Base-by-base conservation (phyloP, 1,284 basidiomycete species). In the Fomitiporia mediterranea region DNA sequence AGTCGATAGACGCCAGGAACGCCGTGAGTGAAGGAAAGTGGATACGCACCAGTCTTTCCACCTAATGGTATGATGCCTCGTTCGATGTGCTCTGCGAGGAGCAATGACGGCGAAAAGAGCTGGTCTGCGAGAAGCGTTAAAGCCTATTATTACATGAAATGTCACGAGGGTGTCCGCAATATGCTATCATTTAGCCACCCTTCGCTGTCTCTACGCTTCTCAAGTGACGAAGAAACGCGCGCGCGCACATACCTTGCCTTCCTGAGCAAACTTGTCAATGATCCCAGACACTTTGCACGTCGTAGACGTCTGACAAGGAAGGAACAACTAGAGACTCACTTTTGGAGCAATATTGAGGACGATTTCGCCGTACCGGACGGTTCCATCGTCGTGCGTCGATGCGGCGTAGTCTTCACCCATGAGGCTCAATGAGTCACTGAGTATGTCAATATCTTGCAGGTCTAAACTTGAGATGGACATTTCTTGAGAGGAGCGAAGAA, bases 61-160 rank as follows among this genome's bases (percentile, higher is more conserved):
- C 58, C 56, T 5, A 77, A 64, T 17, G 70, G 64, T 8, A 88
- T 66, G 4, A 80, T 63, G 1, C 75, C 74, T 51, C 75, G 67
- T 66, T 89, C 83, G 6, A 89, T 80, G 23, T 75, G 71, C 64
- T 88, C 83, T 1, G 83, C 81, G 19, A 88, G 73, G 54, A 83
- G 76, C 4, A 89, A 70, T 2, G 80, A 79, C 9, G 83, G 84
- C 42, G 83, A 87, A 65, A 86, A 89, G 1, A 87, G 71, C 59
- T 84, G 84, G 67, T 88, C 84, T 51, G 84, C 86, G 13, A 88
- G 72, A 15, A 87, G 73, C 9, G 82, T 86, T 61, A 81, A 84
- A 17, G 84, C 82, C 84, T 86, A 65, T 35, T 27, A 50, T 46
- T 19, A 46, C 56, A 39, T 46, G 54, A 56, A 54, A 47, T 49